A percentile compares a stretch with the other conserved stretches of the same genome.
Evolutionary conservation across 306 rosid genomes (phyloP).

Genomic region (Cucurbita ficifolia): DNA sequence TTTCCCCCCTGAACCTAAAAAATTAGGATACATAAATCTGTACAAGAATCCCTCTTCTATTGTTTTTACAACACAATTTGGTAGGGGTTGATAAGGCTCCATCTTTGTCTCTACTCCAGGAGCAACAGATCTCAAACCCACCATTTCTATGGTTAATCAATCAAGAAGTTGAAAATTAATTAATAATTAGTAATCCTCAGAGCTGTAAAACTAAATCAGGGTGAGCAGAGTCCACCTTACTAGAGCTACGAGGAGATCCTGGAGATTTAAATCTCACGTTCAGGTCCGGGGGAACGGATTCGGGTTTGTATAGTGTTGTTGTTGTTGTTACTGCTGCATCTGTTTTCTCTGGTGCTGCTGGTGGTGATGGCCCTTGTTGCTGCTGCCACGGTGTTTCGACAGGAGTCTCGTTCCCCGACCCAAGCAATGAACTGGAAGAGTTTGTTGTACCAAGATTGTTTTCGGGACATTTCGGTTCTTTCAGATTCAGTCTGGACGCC

Average conservation of each 20-base stretch:
- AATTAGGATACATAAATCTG: conserved; percentile 10
- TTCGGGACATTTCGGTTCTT: conserved; percentile 17
- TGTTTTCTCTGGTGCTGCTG: conserved; percentile 11
- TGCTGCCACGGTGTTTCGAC: conserved; percentile 17
- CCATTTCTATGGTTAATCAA: conserved; percentile 27
- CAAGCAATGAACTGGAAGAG: conserved; percentile 12
- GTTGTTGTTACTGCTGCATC: conserved; percentile 9
- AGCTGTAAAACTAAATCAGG: conserved; percentile 62
- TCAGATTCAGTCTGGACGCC: conserved; percentile 14
- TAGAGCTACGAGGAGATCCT: conserved; percentile 48
- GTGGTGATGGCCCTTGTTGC: conserved; percentile 16
- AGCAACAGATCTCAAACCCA: conserved; percentile 26
- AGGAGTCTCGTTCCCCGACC: conserved; percentile 8
- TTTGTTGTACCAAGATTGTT: conserved; percentile 11
- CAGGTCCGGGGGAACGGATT: conserved; percentile 44
- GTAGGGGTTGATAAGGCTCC: conserved; percentile 1
- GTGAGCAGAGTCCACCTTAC: conserved; percentile 37
- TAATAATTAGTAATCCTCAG: conserved; percentile 23
- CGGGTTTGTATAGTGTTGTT: conserved; percentile 21
- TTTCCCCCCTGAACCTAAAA: conserved; percentile 1
- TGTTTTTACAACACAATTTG: conserved; percentile 8
- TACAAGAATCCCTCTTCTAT: conserved; percentile 4
- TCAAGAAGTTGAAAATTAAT: not conserved
- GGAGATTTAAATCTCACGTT: conserved; percentile 49
- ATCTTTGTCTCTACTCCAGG: not conserved